phyloP scores from a whole-genome alignment of 768 basidiomycete species.

The Amanita phalloides region DNA sequence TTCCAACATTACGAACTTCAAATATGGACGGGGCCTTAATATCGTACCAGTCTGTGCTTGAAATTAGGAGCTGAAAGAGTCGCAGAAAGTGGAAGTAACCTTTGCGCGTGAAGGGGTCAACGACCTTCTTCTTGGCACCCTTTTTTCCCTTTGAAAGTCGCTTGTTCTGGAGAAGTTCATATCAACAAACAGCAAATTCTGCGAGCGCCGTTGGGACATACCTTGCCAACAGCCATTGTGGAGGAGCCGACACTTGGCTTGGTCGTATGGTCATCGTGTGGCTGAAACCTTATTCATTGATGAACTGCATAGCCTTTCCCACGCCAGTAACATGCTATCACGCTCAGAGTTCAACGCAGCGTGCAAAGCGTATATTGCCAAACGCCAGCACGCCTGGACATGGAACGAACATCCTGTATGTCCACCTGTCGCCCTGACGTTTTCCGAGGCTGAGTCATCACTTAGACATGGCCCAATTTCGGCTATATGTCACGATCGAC shows the following conservation, averaged over 20 bases:
- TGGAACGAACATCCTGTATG: slow-evolving; percentile 55
- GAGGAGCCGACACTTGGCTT: slow-evolving; percentile 31
- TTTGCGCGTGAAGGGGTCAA: slow-evolving; percentile 99
- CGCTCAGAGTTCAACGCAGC: slow-evolving; percentile 50
- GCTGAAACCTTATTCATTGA: slow-evolving; percentile 59
- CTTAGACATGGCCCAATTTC: slow-evolving; percentile 24
- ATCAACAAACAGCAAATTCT: background rate
- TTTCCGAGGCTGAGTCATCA: background rate
- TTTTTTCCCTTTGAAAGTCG: slow-evolving; percentile 97
- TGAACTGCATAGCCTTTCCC: slow-evolving; percentile 41
- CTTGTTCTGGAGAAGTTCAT: slow-evolving; percentile 63
- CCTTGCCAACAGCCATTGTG: slow-evolving; percentile 87
- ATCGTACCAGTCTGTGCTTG: slow-evolving; percentile 89
- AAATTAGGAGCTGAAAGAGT: slow-evolving; percentile 2
- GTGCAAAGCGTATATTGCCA: slow-evolving; percentile 30
- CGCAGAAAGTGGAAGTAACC: slow-evolving; percentile 35
- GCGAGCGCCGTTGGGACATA: slow-evolving; percentile 20
- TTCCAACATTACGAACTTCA: slow-evolving; percentile 93
- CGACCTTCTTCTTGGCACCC: slow-evolving; percentile 99
- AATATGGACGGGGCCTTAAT: slow-evolving; percentile 98
- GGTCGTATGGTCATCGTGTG: slow-evolving; percentile 26
- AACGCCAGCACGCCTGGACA: slow-evolving; percentile 31
- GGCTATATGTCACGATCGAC: slow-evolving; percentile 38
- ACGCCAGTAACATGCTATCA: slow-evolving; percentile 35
- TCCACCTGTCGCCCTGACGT: slow-evolving; percentile 9